Base-by-base conservation (phyloP, 2,329 filamentous ascomycete genomes). In the Paecilomyces fulvus region DNA sequence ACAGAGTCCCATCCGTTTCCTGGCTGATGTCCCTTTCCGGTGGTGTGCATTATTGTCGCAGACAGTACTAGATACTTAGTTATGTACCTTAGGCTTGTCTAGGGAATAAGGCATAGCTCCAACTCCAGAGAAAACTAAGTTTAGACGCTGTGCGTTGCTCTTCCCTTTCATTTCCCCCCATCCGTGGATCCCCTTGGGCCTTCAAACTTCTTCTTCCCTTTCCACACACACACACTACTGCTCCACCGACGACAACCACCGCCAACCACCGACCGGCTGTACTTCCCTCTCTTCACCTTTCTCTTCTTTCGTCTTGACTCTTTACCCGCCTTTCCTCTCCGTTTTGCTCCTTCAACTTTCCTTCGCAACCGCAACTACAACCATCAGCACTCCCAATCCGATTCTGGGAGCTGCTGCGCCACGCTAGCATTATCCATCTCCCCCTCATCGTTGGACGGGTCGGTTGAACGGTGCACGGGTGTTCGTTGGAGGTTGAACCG, bases 141-240 rank as follows among this genome's bases (percentile, higher is more conserved):
- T 28, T 28, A 28, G 25, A 5, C 25, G 25, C 25, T 6, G 25
- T 28, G 25, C 25, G 25, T 28, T 5, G 25, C 7, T 28, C 25
- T 28, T 28, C 25, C 25, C 25, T 28, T 28, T 28, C 25, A 28
- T 28, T 28, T 7, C 4, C 25, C 33, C 5, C 12, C 33, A n/a
- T 5, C 33, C 11, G 33, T 37, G 12, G 10, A 37, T 37, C 33
- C 25, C 25, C 25, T 28, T 28, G 25, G 21, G 25, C 25, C 4
- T 7, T 28, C 25, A 28, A 28, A 14, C 33, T 37, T 37, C 33
- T 37, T 37, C 31, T 37, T 61, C 56, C 57, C 14, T 51, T 55
- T 51, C 53, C 17, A 55, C 61, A 60, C 60, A 61, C 64, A 58
- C 63, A 55, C 60, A 30, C 49, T 8, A n/a, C 20, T 55, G 43